phyloP scores from a whole-genome alignment of 164 flowering plant genomes.

The Nelumbo lutea region DNA sequence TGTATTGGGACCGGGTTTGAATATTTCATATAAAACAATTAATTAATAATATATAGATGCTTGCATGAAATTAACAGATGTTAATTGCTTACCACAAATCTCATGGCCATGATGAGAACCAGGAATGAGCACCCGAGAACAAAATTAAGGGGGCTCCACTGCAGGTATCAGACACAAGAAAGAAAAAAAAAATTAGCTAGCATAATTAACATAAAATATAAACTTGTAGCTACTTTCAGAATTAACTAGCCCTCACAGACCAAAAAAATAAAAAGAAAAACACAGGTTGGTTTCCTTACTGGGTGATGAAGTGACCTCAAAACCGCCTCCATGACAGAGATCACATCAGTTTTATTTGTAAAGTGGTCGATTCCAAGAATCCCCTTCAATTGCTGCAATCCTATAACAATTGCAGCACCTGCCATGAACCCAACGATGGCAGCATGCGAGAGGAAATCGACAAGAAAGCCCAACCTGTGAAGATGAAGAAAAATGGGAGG shows the following conservation, averaged over 20 bases:
- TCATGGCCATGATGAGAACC: slow-evolving; percentile 55
- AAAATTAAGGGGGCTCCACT: slow-evolving; percentile 67
- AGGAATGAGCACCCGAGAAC: slow-evolving; percentile 70
- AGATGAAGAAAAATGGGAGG: background rate
- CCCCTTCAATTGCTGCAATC: slow-evolving; percentile 82
- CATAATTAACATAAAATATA: background rate
- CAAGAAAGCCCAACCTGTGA: slow-evolving; percentile 75
- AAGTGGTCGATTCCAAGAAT: slow-evolving; percentile 62
- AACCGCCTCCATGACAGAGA: slow-evolving; percentile 60
- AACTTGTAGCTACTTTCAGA: background rate
- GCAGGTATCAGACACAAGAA: slow-evolving; percentile 6
- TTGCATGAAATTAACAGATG: too few species aligned
- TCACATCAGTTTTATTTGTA: slow-evolving; percentile 68
- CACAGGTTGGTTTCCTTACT: slow-evolving; percentile 30
- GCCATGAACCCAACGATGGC: slow-evolving; percentile 91
- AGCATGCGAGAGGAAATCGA: slow-evolving; percentile 90
- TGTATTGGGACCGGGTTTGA: too few species aligned
- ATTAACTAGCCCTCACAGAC: background rate
- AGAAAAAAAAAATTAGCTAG: background rate
- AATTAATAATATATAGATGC: too few species aligned
- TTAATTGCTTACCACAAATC: slow-evolving; percentile 57
- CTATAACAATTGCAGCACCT: slow-evolving; percentile 87
- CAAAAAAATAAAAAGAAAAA: too few species aligned
- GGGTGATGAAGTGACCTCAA: slow-evolving; percentile 38
- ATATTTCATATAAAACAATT: too few species aligned